Percentiles rank a stretch among this genome's conserved stretches.
Conservation (phyloP, 1,139 yeast species). For the Suhomyces coccinellae region DNA sequence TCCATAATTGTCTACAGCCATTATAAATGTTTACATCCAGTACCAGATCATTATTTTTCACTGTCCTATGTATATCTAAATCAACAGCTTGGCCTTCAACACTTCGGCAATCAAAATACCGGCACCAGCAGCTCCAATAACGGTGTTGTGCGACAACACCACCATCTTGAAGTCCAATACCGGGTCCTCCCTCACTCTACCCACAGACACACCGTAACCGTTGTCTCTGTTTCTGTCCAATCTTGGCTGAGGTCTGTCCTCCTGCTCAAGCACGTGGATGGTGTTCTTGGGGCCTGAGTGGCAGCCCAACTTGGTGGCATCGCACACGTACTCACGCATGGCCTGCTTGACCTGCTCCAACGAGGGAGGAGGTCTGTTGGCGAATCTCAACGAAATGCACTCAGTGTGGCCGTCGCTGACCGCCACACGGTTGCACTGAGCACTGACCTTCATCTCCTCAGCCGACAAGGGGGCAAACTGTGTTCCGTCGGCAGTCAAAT, state of each 20-base stretch:
- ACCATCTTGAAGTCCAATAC: slow-evolving; percentile 95
- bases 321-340: slow-evolving; percentile 76
- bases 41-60: neutral
- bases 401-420: slow-evolving; percentile 98
- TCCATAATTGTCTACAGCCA: no score
- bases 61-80: slow-evolving; percentile 36
- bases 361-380: slow-evolving; percentile 79
- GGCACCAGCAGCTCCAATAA: slow-evolving; percentile 99
- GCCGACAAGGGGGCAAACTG: slow-evolving; percentile 63
- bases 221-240: slow-evolving; percentile 93
- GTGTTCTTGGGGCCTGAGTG: slow-evolving; percentile 91
- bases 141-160: slow-evolving; percentile 91
- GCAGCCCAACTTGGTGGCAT: slow-evolving; percentile 75
- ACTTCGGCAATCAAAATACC: slow-evolving; percentile 95
- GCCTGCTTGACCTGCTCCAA: slow-evolving; percentile 74
- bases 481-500: slow-evolving; percentile 51
- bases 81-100: slow-evolving; percentile 70
- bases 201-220: slow-evolving; percentile 95
- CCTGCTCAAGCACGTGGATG: slow-evolving; percentile 86
- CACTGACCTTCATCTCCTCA: slow-evolving; percentile 81
- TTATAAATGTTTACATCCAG: no score
- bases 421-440: slow-evolving; percentile 96
- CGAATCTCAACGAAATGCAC: slow-evolving; percentile 84
- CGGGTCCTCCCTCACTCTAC: slow-evolving; percentile 91
- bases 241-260: slow-evolving; percentile 97